These are phyloP conservation scores for Kluyveromyces marxianus DNA, from an alignment of 1,139 yeast genomes.

Conservation along the genomic window DNA sequence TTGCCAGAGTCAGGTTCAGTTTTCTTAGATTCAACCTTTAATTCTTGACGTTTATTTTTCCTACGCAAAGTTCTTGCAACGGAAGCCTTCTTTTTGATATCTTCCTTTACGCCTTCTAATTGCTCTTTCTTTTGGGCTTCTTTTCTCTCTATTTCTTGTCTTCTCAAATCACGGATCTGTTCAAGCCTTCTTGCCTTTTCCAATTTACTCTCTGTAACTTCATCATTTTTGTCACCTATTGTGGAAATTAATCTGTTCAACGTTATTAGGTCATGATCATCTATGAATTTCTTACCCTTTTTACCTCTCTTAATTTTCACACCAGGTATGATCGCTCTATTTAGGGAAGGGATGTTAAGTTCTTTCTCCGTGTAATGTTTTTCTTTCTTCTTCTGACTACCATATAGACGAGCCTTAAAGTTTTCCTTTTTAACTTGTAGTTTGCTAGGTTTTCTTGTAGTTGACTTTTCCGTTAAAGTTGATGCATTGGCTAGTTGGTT, in stretches of 20 bases:
- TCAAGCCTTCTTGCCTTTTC: constrained; percentile 87
- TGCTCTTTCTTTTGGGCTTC: constrained; percentile 64
- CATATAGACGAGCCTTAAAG: constrained; percentile 56
- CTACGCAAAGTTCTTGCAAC: constrained; percentile 63
- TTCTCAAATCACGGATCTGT: constrained; percentile 78
- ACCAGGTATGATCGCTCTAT: constrained; percentile 81
- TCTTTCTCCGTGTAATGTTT: constrained; percentile 68
- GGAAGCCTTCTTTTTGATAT: constrained; percentile 62
- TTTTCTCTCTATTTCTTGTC: constrained; percentile 77
- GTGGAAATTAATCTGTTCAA: constrained; percentile 63
- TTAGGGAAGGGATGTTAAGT: constrained; percentile 67
- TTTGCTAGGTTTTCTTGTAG: constrained; percentile 44
- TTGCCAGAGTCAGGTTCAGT: constrained; percentile 11
- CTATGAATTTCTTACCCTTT: constrained; percentile 87
- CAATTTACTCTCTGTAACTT: constrained; percentile 78
- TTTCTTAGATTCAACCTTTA: constrained; percentile 29
- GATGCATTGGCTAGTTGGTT: constrained; percentile 56
- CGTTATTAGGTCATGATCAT: constrained; percentile 58
- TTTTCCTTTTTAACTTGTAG: constrained; percentile 57
- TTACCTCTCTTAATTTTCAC: constrained; percentile 72
- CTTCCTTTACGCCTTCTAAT: constrained; percentile 70
- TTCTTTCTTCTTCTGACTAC: constrained; percentile 52
- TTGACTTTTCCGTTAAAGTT: constrained; percentile 56
- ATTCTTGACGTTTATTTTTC: constrained; percentile 52
- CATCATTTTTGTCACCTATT: constrained; percentile 76